phyloP scores from a whole-genome alignment of 2,329 filamentous ascomycete species.

The Fusarium oxysporum region DNA sequence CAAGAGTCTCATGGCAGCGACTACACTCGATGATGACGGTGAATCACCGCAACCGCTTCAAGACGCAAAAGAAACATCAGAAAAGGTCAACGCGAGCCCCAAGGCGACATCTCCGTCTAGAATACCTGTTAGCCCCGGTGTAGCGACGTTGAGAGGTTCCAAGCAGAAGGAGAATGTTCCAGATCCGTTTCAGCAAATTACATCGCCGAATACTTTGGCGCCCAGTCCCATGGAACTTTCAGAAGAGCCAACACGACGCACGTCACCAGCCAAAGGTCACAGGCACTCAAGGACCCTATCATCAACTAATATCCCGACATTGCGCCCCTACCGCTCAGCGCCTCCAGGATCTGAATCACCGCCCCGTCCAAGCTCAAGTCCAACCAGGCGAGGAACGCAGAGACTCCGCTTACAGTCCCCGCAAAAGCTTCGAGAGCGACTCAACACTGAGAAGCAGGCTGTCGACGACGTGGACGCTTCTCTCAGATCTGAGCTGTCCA shows the following conservation, averaged over 20 bases:
- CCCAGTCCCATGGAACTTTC: conserved; percentile 32
- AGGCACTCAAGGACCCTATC: conserved; percentile 64
- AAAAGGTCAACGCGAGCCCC: conserved; percentile 66
- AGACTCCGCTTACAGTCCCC: conserved; percentile 77
- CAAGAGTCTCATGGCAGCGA: conserved; percentile 73
- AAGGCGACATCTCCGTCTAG: conserved; percentile 59
- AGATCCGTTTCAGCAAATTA: conserved; percentile 37
- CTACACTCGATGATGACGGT: conserved; percentile 60
- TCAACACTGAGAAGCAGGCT: conserved; percentile 83
- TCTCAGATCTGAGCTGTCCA: conserved; percentile 79
- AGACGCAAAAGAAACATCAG: conserved; percentile 65
- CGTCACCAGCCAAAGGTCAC: conserved; percentile 45
- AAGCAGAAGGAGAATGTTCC: conserved; percentile 60
- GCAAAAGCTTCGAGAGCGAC: conserved; percentile 83
- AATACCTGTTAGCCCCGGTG: conserved; percentile 63
- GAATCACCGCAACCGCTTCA: conserved; percentile 61
- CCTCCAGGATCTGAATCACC: conserved; percentile 44
- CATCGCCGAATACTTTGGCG: conserved; percentile 16
- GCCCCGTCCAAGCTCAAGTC: conserved; percentile 40
- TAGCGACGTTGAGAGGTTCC: conserved; percentile 54
- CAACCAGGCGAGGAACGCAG: conserved; percentile 50
- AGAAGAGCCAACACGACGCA: conserved; percentile 29
- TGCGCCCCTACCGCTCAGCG: conserved; percentile 55
- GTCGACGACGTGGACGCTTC: conserved; percentile 76
- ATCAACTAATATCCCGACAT: conserved; percentile 65